Evolutionary conservation across 2,329 filamentous ascomycete genomes (phyloP).

Genomic region (Hypoxylon sp.): DNA sequence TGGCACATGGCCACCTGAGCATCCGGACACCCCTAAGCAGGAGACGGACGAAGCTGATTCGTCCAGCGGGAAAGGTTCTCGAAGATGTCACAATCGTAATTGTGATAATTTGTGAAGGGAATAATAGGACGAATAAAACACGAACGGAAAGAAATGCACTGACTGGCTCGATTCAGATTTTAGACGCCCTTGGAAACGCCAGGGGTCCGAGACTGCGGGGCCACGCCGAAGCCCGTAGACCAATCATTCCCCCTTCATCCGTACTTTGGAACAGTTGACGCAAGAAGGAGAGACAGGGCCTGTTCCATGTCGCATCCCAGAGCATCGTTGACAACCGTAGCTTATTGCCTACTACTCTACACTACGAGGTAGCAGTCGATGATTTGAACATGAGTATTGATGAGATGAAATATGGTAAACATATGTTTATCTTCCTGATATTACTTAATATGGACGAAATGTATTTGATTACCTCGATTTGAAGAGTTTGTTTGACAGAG

Average conservation of each 20-base stretch:
- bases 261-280: slow-evolving; percentile 53
- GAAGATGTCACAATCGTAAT: slow-evolving; percentile 21
- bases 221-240: slow-evolving; percentile 42
- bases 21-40: slow-evolving; percentile 7
- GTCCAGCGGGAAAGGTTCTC: slow-evolving; percentile 24
- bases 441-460: slow-evolving; percentile 8
- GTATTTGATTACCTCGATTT: slow-evolving; percentile 6
- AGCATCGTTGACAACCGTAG: slow-evolving; percentile 19
- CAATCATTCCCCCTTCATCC: slow-evolving; percentile 49
- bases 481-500: too few relatives aligned
- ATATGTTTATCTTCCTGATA: slow-evolving; percentile 7
- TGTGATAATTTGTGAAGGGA: background rate
- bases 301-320: slow-evolving; percentile 43
- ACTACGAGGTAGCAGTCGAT: slow-evolving; percentile 22
- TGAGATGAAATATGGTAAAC: slow-evolving; percentile 13
- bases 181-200: slow-evolving; percentile 56
- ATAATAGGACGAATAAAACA: slow-evolving; percentile 12
- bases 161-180: slow-evolving; percentile 32
- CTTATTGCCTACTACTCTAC: slow-evolving; percentile 8
- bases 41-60: slow-evolving; percentile 7
- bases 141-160: slow-evolving; percentile 4
- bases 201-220: slow-evolving; percentile 46
- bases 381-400: slow-evolving; percentile 1
- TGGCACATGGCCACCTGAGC: slow-evolving; percentile 19
- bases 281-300: slow-evolving; percentile 48